Evolutionary conservation across 805 yeast species (phyloP).

Genomic region (Wickerhamiella sorbophila): DNA sequence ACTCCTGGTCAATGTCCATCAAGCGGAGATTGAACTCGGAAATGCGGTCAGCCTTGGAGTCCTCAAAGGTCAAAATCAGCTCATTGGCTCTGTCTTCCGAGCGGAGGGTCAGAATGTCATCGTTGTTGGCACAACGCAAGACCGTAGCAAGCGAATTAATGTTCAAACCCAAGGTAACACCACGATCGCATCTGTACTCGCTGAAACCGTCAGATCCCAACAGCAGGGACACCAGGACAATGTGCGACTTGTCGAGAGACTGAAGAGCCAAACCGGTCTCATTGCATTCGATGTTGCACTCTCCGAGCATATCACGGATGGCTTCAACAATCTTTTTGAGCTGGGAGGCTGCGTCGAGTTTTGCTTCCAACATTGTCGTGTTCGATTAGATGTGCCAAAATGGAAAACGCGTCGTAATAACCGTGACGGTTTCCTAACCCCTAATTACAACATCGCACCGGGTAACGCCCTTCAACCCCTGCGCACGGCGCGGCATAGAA

Average conservation of each 20-base stretch:
- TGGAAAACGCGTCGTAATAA: not conserved
- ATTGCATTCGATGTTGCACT: slow-evolving; percentile 95
- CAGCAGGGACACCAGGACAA: slow-evolving; percentile 72
- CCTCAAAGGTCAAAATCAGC: slow-evolving; percentile 75
- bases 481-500: no score
- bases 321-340: slow-evolving; percentile 90
- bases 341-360: slow-evolving; percentile 82
- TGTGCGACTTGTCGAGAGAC: slow-evolving; percentile 96
- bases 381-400: not conserved
- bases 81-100: slow-evolving; percentile 82
- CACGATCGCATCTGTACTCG: slow-evolving; percentile 91
- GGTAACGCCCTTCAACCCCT: no score
- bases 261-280: slow-evolving; percentile 89
- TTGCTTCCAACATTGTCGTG: slow-evolving; percentile 79
- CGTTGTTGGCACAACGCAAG: slow-evolving; percentile 79
- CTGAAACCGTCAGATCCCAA: slow-evolving; percentile 80
- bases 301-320: slow-evolving; percentile 83
- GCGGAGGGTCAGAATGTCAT: slow-evolving; percentile 72
- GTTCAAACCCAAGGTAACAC: slow-evolving; percentile 82
- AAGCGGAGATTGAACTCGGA: slow-evolving; percentile 83
- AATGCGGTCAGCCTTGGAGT: slow-evolving; percentile 75
- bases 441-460: not conserved
- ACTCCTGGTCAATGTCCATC: slow-evolving; percentile 94
- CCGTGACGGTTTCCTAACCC: slow-evolving; percentile 2
- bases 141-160: slow-evolving; percentile 76